These are phyloP conservation scores for Colletotrichum tanaceti DNA, from an alignment of 2,329 filamentous ascomycete species.

Conservation along the genomic window DNA sequence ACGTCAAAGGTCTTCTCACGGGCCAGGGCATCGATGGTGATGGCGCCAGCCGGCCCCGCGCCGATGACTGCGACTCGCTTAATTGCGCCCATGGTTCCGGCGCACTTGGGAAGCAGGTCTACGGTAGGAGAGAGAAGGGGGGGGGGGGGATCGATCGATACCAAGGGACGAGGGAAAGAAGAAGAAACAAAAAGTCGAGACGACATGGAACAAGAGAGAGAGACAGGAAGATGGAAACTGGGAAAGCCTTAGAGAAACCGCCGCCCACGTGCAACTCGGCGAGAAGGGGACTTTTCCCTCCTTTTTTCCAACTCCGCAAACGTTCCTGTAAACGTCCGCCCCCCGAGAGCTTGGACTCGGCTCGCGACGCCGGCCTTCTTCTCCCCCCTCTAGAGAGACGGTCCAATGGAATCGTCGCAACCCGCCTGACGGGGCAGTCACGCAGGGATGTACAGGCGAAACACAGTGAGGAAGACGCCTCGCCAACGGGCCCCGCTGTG, in stretches of 20 bases:
- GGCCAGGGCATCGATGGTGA: slow-evolving; percentile 68
- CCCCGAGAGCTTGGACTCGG: slow-evolving; percentile 23
- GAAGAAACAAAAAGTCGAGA: background rate
- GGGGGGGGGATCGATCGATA: background rate
- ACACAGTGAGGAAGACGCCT: background rate
- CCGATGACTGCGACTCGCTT: slow-evolving; percentile 69
- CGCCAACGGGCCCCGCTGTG: background rate
- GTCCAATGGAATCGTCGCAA: slow-evolving; percentile 28
- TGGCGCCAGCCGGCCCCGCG: slow-evolving; percentile 69
- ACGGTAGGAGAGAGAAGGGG: too few relatives aligned
- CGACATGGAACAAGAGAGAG: background rate
- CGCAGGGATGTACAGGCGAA: slow-evolving; percentile 23
- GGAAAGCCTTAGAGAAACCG: background rate
- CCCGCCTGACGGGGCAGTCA: slow-evolving; percentile 34
- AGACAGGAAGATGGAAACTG: background rate
- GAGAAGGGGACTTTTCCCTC: slow-evolving; percentile 11
- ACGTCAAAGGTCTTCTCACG: slow-evolving; percentile 69
- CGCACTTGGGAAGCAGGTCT: background rate
- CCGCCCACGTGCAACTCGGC: background rate
- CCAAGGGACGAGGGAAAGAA: too few relatives aligned
- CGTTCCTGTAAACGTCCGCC: too few relatives aligned
- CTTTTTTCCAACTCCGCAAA: slow-evolving; percentile 18
- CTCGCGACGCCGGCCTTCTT: background rate
- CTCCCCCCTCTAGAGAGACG: background rate
- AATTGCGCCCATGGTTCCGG: slow-evolving; percentile 38